Base-by-base conservation (phyloP, 352 stramenopile genomes). In the Pythium apleroticum region DNA sequence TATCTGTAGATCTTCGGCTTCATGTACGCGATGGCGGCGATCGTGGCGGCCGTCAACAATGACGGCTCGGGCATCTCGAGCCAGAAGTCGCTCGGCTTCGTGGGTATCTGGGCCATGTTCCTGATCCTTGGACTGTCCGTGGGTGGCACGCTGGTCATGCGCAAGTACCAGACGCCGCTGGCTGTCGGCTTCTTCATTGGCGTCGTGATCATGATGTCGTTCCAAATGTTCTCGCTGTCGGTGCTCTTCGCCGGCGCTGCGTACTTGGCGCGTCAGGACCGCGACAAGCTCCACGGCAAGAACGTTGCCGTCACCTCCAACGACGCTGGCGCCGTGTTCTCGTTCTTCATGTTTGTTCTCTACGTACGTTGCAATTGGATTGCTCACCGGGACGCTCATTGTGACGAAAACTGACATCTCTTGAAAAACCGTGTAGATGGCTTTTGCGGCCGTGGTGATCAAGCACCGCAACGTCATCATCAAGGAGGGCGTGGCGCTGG, bases 101-200 rank as follows among this genome's bases (percentile, higher is more conserved):
- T 91, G 14, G 87, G 83, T 59, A 74, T 96, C 48, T 94, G 83
- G 81, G 79, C 83, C 35, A 94, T 95, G 81, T 74, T 96, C 24
- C 75, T 97, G 28, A 77, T 96, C 56, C 60, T 95, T 24, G 74
- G 69, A 3, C 84, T 97, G 12, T 96, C 82, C 10, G 76, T 95
- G 3, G 87, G 87, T 56, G 89, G 87, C 58, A 96, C 89, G 49
- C 78, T 97, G 62, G 86, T 97, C 52, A 95, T 97, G 89, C 84
- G 87, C 59, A 92, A 93, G 75, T 93, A 95, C 76, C 77, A 91
- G 73, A 95, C 85, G 10, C 84, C 85, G 19, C 66, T 97, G 43
- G 87, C 89, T 17, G 85, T 97, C 37, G 87, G 89, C 52, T 95
- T 97, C 65, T 92, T 97, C 67, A 91, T 97, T 56, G 89, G 89